A percentile compares a stretch with the other conserved stretches of the same genome.
phyloP scores from a whole-genome alignment of 495 filamentous ascomycete species.

The Xylaria bambusicola region DNA sequence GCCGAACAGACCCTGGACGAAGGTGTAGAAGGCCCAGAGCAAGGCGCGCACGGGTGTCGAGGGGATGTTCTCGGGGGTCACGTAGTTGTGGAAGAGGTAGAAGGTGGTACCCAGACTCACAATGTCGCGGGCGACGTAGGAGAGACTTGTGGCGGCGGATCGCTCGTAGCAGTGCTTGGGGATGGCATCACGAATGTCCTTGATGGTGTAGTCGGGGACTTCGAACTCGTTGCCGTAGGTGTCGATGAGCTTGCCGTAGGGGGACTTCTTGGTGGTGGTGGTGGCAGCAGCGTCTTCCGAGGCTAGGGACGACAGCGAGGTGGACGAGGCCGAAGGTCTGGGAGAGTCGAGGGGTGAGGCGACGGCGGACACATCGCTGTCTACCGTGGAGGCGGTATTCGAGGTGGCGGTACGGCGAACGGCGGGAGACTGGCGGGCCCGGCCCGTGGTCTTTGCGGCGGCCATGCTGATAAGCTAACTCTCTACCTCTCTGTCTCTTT shows the following conservation, averaged over 20 bases:
- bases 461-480: constrained; percentile 39
- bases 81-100: constrained; percentile 65
- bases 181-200: constrained; percentile 79
- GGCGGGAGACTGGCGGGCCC: constrained; percentile 40
- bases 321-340: constrained; percentile 76
- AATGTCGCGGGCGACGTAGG: constrained; percentile 72
- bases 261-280: constrained; percentile 32
- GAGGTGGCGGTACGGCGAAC: constrained; percentile 43
- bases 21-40: constrained; percentile 70
- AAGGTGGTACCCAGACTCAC: constrained; percentile 63
- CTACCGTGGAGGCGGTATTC: constrained; percentile 25
- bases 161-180: constrained; percentile 80
- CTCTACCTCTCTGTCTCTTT: neutral
- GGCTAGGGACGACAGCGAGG: constrained; percentile 86
- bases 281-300: no score
- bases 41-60: constrained; percentile 55
- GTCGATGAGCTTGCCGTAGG: constrained; percentile 63
- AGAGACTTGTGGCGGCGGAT: constrained; percentile 60
- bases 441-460: constrained; percentile 37
- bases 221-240: constrained; percentile 75
- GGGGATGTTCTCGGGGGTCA: constrained; percentile 60
- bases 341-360: constrained; percentile 71
- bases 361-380: constrained; percentile 56
- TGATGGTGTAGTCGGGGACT: constrained; percentile 75
- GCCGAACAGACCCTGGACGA: constrained; percentile 74